phyloP scores from a whole-genome alignment of 2,329 filamentous ascomycete species.

The Hortaea werneckii region DNA sequence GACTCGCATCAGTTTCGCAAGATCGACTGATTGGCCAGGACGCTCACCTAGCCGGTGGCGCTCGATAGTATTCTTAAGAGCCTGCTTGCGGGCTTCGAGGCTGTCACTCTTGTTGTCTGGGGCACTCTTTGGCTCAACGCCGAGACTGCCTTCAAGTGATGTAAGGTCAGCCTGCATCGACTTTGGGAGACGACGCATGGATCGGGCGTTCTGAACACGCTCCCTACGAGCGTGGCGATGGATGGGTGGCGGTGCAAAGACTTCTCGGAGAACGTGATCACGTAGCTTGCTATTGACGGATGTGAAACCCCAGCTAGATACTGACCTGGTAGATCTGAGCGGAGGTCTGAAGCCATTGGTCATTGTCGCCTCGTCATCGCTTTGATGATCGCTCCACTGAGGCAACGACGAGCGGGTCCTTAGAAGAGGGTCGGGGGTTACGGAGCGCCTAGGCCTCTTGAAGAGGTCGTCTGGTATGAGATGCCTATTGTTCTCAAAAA shows the following conservation, averaged over 20 bases:
- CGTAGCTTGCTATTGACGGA: slow-evolving; percentile 80
- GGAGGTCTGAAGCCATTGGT: slow-evolving; percentile 24
- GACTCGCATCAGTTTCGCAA: slow-evolving; percentile 13
- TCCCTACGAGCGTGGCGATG: slow-evolving; percentile 68
- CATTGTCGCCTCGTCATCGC: slow-evolving; percentile 12
- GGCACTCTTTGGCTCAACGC: slow-evolving; percentile 8
- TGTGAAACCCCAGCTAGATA: slow-evolving; percentile 69
- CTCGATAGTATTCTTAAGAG: slow-evolving; percentile 31
- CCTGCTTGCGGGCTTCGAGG: slow-evolving; percentile 27
- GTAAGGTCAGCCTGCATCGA: slow-evolving; percentile 21
- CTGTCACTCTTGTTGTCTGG: slow-evolving; percentile 1
- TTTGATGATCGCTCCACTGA: slow-evolving; percentile 4
- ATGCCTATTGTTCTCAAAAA: slow-evolving; percentile 87
- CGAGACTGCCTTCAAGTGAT: slow-evolving; percentile 19
- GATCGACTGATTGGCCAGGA: slow-evolving; percentile 16
- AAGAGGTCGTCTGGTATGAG: slow-evolving; percentile 82
- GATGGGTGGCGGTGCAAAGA: slow-evolving; percentile 70
- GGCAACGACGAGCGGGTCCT: slow-evolving; percentile 16
- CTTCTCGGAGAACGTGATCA: slow-evolving; percentile 86
- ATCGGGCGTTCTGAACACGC: slow-evolving; percentile 54
- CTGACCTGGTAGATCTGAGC: slow-evolving; percentile 35
- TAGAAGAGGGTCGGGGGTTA: slow-evolving; percentile 22
- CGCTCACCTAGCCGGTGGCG: slow-evolving; percentile 14
- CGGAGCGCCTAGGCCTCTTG: slow-evolving; percentile 38
- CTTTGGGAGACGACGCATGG: slow-evolving; percentile 29